Conservation (phyloP, 176 grass and related monocot species). For the Zea luxurians region DNA sequence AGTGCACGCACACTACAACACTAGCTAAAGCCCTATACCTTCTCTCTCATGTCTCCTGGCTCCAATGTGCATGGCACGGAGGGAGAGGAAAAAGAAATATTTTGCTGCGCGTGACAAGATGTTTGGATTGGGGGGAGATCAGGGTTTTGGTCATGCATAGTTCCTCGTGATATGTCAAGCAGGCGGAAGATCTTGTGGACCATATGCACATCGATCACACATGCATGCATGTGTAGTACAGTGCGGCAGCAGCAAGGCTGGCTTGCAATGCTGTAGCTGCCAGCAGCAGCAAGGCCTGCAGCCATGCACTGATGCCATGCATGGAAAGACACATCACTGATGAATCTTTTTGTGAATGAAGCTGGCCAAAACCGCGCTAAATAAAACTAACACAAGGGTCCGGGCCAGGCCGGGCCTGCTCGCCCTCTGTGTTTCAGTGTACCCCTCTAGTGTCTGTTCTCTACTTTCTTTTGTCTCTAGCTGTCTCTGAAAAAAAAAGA, state of each 20-base stretch:
- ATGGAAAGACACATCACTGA: conserved; percentile 68
- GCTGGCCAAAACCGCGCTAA: conserved; percentile 23
- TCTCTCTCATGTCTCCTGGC: conserved; percentile 39
- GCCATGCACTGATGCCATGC: conserved; percentile 22
- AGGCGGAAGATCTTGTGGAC: conserved; percentile 54
- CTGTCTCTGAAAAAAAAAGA: conserved; percentile 45
- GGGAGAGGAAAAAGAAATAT: conserved; percentile 44
- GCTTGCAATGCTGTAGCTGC: conserved; percentile 35
- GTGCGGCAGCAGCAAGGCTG: conserved; percentile 37
- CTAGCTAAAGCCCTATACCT: background rate
- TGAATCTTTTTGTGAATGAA: conserved; percentile 41
- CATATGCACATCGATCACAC: conserved; percentile 41
- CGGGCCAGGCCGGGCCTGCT: background rate
- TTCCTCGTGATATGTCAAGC: conserved; percentile 53
- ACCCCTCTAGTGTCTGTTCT: conserved; percentile 48
- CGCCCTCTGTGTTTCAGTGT: conserved; percentile 52
- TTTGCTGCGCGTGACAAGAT: conserved; percentile 54
- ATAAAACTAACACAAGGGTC: conserved; percentile 40
- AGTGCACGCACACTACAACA: conserved; percentile 24
- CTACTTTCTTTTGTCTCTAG: conserved; percentile 65
- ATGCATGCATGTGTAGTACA: conserved; percentile 47
- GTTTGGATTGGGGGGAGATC: conserved; percentile 54
- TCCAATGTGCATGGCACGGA: conserved; percentile 43
- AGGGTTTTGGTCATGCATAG: conserved; percentile 45
- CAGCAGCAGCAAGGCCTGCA: conserved; percentile 34